These are phyloP conservation scores for Vitis hybrid DNA, from an alignment of 177 flowering plant species.

Conservation along the genomic window DNA sequence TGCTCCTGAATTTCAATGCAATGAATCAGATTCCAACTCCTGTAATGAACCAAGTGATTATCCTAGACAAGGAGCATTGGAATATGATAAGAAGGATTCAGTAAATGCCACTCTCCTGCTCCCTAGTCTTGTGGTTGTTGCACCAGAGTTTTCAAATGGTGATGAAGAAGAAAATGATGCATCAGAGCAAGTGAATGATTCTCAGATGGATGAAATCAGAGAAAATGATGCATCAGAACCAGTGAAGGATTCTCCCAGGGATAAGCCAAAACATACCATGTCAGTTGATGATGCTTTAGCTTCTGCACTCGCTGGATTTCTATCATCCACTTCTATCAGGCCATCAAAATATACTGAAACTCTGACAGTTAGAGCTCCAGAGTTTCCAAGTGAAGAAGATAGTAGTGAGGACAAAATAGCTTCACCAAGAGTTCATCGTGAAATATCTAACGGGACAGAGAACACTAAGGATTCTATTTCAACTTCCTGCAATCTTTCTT, in stretches of 20 bases:
- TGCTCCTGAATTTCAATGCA: conserved; percentile 59
- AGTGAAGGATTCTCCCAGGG: conserved; percentile 17
- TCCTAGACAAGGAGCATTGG: conserved; percentile 15
- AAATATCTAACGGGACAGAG: conserved; percentile 14
- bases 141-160: conserved; percentile 61
- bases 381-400: conserved; percentile 36
- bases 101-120: conserved; percentile 20
- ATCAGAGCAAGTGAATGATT: too few relatives aligned
- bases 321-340: conserved; percentile 32
- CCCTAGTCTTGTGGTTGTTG: conserved; percentile 48
- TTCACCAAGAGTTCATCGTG: conserved; percentile 16
- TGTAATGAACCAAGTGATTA: conserved; percentile 27
- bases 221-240: conserved; percentile 29
- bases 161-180: conserved; percentile 38
- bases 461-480: conserved; percentile 9
- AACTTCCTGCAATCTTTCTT: conserved; percentile 10
- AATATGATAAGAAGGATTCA: conserved; percentile 23
- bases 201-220: background rate
- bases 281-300: conserved; percentile 85
- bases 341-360: conserved; percentile 23
- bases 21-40: conserved; percentile 46
- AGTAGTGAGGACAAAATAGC: conserved; percentile 8
- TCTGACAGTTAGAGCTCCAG: conserved; percentile 33
- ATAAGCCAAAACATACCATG: conserved; percentile 29
- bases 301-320: conserved; percentile 68